Evolutionary conservation across 306 rosid species (phyloP), one percentile per base, ranked within the genome.

Genomic region (Hippophae tibetana): DNA sequence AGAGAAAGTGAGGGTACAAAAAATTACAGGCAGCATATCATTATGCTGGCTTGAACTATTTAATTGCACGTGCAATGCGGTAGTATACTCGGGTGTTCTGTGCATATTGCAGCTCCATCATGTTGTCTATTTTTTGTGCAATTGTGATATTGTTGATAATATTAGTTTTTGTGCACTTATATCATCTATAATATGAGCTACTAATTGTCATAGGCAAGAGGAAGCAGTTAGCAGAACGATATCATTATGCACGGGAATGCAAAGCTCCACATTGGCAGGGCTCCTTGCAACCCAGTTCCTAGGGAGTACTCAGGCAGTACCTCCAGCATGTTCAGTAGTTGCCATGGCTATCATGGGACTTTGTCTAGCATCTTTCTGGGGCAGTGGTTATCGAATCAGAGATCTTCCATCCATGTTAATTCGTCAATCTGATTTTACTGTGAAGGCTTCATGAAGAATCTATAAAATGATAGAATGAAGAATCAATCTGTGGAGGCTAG

Each of bases 271-370:
- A 40, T 78, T 92, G 64, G 99, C 99, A 18, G 99, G 99, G 51
- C 84, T 92, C 62, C 90, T 92, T n/a, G 97, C 99, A 23, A 76
- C 95, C 10, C 99, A 92, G 62, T 92, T 92, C 78, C 80, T 92
- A 27, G 99, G 96, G 61, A 78, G 82, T 74, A 92, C 77, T 60
- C 99, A 92, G 58, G 95, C 99, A 7, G 99, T 88, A 68, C 95
- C 99, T 6, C 79, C 99, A 8, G 99, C 99, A 8, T 92, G 99
- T 74, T 92, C 99, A 1, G 99, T 92, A 10, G 78, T 92, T 41
- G 86, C 78, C 52, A 92, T 92, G 99, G 93, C 99, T 41, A 76
- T 88, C 66, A 77, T 92, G 95, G 99, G 99, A 60, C 99, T 92
- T 13, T 87, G 76, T 77, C 87, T 92, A 53, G 96, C 88, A 12